Conservation (phyloP, 176 grass and related monocot species). For the Raddia distichophylla region DNA sequence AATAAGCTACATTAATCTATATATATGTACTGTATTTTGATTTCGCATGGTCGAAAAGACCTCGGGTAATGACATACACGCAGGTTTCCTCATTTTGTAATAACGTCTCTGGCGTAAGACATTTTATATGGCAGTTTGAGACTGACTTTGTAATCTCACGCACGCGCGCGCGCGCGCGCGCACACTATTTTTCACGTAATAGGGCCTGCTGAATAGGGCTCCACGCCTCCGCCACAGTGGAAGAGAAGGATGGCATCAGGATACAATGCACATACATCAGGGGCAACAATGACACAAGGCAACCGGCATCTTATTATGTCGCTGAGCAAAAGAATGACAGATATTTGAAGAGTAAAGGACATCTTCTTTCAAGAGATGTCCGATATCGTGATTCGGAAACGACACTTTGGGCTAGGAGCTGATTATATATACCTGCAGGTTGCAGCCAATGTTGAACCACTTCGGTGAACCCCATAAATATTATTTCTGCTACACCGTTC, state of each 20-base stretch:
- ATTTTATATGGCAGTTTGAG: too few species aligned
- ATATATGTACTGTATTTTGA: too few species aligned
- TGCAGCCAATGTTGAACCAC: slow-evolving; percentile 21
- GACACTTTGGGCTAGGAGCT: slow-evolving; percentile 6
- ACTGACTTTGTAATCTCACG: too few species aligned
- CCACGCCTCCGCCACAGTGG: too few species aligned
- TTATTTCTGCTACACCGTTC: slow-evolving; percentile 9
- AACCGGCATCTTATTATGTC: slow-evolving; percentile 37
- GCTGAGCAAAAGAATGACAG: slow-evolving; percentile 12
- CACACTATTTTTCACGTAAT: too few species aligned
- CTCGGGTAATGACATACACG: too few species aligned
- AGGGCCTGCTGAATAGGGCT: too few species aligned
- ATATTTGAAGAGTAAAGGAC: slow-evolving; percentile 2
- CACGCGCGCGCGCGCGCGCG: too few species aligned
- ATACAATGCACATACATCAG: slow-evolving; percentile 12
- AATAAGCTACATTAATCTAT: background rate
- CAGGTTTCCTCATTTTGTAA: too few species aligned
- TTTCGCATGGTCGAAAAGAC: too few species aligned
- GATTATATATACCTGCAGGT: slow-evolving; percentile 27
- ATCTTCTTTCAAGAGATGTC: background rate
- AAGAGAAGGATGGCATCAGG: background rate
- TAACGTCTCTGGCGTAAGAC: too few species aligned
- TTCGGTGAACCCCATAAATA: slow-evolving; percentile 25
- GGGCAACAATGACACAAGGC: background rate
- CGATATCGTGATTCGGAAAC: background rate